Conservation (phyloP, 768 basidiomycete species). For the Russula sp. region DNA sequence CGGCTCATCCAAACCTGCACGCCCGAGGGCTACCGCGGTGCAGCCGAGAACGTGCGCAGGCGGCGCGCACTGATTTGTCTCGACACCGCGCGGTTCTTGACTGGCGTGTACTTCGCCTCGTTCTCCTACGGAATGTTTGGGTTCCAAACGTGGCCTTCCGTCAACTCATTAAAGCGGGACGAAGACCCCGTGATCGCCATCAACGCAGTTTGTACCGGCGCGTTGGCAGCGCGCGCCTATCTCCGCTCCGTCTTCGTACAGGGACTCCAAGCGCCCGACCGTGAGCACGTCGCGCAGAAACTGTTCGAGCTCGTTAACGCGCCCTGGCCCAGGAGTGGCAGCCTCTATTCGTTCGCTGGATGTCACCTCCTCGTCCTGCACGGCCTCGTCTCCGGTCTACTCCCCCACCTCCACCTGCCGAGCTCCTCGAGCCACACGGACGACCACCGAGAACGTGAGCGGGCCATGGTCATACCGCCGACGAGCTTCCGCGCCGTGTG, state of each 20-base stretch:
- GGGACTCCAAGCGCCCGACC: neutral
- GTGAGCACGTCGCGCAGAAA: neutral
- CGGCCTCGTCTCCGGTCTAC: neutral
- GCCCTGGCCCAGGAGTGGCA: neutral
- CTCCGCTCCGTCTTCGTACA: neutral
- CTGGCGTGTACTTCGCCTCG: neutral
- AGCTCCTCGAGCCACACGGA: neutral
- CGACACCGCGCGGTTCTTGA: neutral
- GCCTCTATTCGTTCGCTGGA: neutral
- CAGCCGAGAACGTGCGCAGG: neutral
- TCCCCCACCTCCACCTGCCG: neutral
- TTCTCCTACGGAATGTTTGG: conserved; percentile 1
- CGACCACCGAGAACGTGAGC: too few relatives aligned
- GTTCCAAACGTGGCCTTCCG: neutral
- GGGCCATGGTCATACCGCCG: neutral
- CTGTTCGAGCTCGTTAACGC: neutral
- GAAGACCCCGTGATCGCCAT: conserved; percentile 1
- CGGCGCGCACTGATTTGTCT: neutral
- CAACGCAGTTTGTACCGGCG: neutral
- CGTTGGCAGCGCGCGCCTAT: neutral
- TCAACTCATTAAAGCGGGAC: conserved; percentile 5
- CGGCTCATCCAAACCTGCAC: conserved; percentile 1
- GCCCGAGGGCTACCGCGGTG: neutral
- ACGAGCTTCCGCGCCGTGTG: conserved; percentile 7
- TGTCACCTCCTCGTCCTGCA: conserved; percentile 4